Conservation (phyloP, 2,329 filamentous ascomycete genomes). For the Xylariaceae sp. region DNA sequence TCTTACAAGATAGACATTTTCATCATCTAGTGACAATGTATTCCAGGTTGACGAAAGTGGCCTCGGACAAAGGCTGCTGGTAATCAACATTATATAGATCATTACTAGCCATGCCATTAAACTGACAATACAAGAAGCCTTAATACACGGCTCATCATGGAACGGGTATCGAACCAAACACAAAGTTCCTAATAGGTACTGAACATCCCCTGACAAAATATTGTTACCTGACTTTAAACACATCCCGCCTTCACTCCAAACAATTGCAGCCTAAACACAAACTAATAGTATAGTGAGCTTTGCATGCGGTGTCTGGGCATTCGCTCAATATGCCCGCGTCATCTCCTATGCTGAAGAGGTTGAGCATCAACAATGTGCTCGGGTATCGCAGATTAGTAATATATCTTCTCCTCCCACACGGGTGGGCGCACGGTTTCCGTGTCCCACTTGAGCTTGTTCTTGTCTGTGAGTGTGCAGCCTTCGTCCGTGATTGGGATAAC, state of each 20-base stretch:
- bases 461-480: constrained; percentile 72
- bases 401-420: constrained; percentile 46
- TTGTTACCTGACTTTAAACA: neutral
- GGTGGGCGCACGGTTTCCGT: constrained; percentile 43
- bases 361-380: neutral
- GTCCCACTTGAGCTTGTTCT: constrained; percentile 57
- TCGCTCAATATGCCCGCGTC: neutral
- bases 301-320: neutral
- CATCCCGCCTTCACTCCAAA: neutral
- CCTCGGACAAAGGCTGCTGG: too few relatives aligned
- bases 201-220: neutral
- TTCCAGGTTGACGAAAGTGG: too few relatives aligned
- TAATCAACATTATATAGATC: too few relatives aligned
- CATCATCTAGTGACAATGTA: too few relatives aligned
- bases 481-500: constrained; percentile 84
- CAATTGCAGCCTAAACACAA: neutral
- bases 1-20: too few relatives aligned
- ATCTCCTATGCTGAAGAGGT: neutral
- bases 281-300: neutral
- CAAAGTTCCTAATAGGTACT: constrained; percentile 5
- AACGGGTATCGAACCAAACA: constrained; percentile 27
- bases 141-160: constrained; percentile 8
- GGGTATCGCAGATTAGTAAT: constrained; percentile 36
- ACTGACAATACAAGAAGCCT: neutral
- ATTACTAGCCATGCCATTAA: constrained; percentile 10